Conservation (phyloP, 306 rosid genomes). For the Pterocarpus santalinus region DNA sequence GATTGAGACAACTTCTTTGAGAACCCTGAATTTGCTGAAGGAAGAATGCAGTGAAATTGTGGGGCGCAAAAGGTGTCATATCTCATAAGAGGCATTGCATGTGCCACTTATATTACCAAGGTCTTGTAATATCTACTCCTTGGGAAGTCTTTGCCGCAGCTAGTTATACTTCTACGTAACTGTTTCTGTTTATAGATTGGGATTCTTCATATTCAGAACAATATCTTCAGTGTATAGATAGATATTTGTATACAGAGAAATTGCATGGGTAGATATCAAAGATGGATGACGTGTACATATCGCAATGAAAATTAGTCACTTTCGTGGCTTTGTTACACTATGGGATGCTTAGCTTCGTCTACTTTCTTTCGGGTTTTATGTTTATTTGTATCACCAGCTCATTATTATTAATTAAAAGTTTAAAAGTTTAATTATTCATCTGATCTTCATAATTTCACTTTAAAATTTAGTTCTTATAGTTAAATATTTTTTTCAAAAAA, state of each 20-base stretch:
- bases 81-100: slow-evolving; percentile 20
- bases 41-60: slow-evolving; percentile 37
- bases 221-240: slow-evolving; percentile 44
- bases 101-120: slow-evolving; percentile 24
- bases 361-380: not conserved
- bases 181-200: slow-evolving; percentile 24
- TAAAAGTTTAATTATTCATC: not conserved
- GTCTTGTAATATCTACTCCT: slow-evolving; percentile 16
- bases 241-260: slow-evolving; percentile 39
- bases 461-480: not conserved
- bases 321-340: not conserved
- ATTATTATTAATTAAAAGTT: not conserved
- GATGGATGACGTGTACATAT: slow-evolving; percentile 44
- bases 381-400: slow-evolving; percentile 24
- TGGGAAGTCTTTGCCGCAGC: slow-evolving; percentile 37
- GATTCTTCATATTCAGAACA: slow-evolving; percentile 41
- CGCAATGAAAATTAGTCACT: slow-evolving; percentile 25
- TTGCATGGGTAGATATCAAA: slow-evolving; percentile 36
- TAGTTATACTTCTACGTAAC: slow-evolving; percentile 26
- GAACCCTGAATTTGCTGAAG: slow-evolving; percentile 40
- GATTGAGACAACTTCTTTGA: slow-evolving; percentile 45
- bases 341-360: slow-evolving; percentile 6
- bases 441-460: not conserved
- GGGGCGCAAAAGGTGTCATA: not conserved
- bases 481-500: no score